Evolutionary conservation across 1,284 basidiomycete genomes (phyloP).

Genomic region (Marasmius tenuissimus): DNA sequence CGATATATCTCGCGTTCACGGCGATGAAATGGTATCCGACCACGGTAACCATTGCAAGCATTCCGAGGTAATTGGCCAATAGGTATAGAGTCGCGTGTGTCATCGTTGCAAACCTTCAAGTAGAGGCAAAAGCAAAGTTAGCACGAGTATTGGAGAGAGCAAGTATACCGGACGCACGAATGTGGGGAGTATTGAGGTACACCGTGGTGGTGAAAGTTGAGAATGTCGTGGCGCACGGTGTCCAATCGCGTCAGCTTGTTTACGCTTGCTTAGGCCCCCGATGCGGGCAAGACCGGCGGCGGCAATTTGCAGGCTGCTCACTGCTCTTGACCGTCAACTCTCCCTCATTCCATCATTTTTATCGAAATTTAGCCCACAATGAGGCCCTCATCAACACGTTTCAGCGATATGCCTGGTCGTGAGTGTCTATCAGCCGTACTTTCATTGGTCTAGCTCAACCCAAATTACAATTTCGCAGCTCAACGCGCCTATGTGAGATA

Average conservation of each 20-base stretch:
- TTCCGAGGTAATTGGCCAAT: constrained; percentile 1
- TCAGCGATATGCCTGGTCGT: constrained; percentile 81
- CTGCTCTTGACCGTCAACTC: neutral
- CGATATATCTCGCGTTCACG: neutral
- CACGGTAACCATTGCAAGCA: neutral
- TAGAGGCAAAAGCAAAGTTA: neutral
- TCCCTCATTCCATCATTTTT: neutral
- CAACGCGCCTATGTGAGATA: constrained; percentile 66
- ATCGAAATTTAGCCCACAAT: constrained; percentile 36
- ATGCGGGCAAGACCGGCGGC: neutral
- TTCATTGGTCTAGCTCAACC: constrained; percentile 11
- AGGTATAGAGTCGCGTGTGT: neutral
- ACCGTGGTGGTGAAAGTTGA: neutral
- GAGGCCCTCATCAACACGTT: constrained; percentile 64
- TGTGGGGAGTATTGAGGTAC: neutral
- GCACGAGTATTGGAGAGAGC: too few species aligned
- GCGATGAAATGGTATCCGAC: constrained; percentile 4
- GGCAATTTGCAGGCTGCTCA: neutral
- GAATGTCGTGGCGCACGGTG: neutral
- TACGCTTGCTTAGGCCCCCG: neutral
- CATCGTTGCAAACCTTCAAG: neutral
- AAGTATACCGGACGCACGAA: neutral
- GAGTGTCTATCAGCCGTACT: constrained; percentile 27
- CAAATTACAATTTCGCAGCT: constrained; percentile 28
- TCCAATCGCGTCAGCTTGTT: neutral